phyloP scores from a whole-genome alignment of 306 rosid genomes.

The Cucumis sativus region DNA sequence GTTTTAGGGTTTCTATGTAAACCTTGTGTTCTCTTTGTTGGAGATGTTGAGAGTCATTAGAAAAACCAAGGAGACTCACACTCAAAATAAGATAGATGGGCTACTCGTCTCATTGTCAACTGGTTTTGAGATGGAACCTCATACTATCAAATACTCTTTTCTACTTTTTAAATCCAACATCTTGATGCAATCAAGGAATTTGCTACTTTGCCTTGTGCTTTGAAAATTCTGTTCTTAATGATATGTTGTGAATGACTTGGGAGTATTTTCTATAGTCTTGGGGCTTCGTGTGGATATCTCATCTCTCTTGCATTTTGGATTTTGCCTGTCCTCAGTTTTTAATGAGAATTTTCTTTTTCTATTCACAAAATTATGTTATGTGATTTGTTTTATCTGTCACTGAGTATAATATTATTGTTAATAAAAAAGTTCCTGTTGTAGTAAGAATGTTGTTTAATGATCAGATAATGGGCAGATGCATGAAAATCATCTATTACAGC shows the following conservation, averaged over 20 bases:
- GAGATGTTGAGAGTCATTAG: too few relatives aligned
- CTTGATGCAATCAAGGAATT: neutral
- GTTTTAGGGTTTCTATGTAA: too few relatives aligned
- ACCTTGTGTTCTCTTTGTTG: too few relatives aligned
- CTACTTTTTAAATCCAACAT: neutral
- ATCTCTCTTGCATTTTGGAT: neutral
- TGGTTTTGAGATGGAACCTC: too few relatives aligned
- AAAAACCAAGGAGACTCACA: too few relatives aligned
- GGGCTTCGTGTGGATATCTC: neutral
- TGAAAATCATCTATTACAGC: slow-evolving; percentile 66
- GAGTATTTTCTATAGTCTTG: neutral
- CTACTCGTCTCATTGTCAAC: too few relatives aligned
- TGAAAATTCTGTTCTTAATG: neutral
- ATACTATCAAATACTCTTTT: too few relatives aligned
- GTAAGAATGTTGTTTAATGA: slow-evolving; percentile 16
- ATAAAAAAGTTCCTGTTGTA: slow-evolving; percentile 13
- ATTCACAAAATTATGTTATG: neutral
- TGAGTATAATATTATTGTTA: slow-evolving; percentile 4
- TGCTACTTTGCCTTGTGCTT: neutral
- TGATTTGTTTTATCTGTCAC: neutral
- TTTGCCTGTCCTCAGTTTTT: neutral
- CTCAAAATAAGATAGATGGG: too few relatives aligned
- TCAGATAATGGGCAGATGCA: slow-evolving; percentile 66
- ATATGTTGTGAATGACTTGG: neutral
- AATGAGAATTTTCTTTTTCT: neutral